phyloP scores from a whole-genome alignment of 495 filamentous ascomycete species.

The Astrothelium subdiscretum region DNA sequence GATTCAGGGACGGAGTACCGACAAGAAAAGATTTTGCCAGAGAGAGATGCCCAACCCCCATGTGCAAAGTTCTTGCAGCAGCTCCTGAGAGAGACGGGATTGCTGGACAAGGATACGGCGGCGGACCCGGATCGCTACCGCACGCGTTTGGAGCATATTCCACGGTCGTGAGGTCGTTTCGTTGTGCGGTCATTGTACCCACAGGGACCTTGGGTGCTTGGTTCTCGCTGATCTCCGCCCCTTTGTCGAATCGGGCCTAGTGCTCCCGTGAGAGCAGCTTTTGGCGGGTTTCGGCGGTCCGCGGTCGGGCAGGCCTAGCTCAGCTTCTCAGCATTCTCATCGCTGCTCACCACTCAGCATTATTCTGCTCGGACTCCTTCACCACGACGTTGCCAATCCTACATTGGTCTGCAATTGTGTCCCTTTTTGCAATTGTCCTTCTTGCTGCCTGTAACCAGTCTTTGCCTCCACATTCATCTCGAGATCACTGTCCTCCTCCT shows the following conservation, averaged over 20 bases:
- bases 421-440: background rate
- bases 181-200: background rate
- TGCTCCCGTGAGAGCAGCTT: background rate
- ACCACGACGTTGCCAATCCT: too few species aligned
- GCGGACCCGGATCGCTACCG: background rate
- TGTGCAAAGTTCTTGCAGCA: background rate
- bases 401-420: background rate
- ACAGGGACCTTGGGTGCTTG: too few species aligned
- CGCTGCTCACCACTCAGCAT: background rate
- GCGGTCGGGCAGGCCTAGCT: background rate
- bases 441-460: background rate
- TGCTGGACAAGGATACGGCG: background rate
- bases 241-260: background rate
- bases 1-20: background rate
- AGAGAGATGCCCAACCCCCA: background rate
- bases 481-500: too few species aligned
- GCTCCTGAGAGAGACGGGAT: background rate
- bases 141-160: background rate
- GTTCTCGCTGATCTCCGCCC: background rate
- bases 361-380: background rate
- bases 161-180: background rate
- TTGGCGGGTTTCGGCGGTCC: background rate
- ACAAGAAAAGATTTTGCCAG: background rate
- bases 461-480: background rate
- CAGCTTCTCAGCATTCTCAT: background rate